These are phyloP conservation scores for Butyriboletus appendiculatus DNA, from an alignment of 1,284 basidiomycete genomes.

Conservation along the genomic window DNA sequence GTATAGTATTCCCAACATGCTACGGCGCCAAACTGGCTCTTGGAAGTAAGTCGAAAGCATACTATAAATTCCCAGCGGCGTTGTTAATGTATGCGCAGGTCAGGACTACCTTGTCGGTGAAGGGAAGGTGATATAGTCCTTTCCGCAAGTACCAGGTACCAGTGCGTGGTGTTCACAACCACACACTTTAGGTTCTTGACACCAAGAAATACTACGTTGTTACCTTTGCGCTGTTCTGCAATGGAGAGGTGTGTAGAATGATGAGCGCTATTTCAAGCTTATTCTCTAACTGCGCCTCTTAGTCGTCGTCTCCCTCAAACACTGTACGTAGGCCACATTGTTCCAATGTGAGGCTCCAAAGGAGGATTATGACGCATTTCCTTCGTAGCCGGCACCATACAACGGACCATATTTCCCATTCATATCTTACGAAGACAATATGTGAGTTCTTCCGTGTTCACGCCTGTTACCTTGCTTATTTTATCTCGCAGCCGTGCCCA, in stretches of 20 bases:
- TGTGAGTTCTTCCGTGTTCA: slow-evolving; percentile 37
- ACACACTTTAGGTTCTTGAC: slow-evolving; percentile 42
- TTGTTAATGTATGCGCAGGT: slow-evolving; percentile 32
- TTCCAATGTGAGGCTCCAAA: neutral
- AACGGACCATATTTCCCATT: slow-evolving; percentile 45
- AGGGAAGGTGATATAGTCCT: slow-evolving; percentile 39
- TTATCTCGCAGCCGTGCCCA: slow-evolving; percentile 48
- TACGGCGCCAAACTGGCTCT: slow-evolving; percentile 37
- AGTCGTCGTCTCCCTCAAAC: slow-evolving; percentile 65
- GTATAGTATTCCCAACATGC: slow-evolving; percentile 41
- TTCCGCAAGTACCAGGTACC: neutral
- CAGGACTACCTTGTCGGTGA: slow-evolving; percentile 52
- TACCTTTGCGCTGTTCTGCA: slow-evolving; percentile 56
- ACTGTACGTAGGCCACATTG: slow-evolving; percentile 38
- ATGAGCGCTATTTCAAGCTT: neutral
- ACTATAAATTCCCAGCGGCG: neutral
- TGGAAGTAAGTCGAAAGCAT: slow-evolving; percentile 24
- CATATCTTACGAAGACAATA: slow-evolving; percentile 56
- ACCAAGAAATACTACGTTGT: slow-evolving; percentile 52
- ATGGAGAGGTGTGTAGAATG: slow-evolving; percentile 48
- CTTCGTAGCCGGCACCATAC: slow-evolving; percentile 39
- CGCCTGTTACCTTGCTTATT: neutral
- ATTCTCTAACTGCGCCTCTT: neutral
- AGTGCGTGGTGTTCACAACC: neutral
- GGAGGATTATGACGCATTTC: slow-evolving; percentile 1